Conservation (phyloP, 805 yeast genomes). For the Ascoidea asiatica region DNA sequence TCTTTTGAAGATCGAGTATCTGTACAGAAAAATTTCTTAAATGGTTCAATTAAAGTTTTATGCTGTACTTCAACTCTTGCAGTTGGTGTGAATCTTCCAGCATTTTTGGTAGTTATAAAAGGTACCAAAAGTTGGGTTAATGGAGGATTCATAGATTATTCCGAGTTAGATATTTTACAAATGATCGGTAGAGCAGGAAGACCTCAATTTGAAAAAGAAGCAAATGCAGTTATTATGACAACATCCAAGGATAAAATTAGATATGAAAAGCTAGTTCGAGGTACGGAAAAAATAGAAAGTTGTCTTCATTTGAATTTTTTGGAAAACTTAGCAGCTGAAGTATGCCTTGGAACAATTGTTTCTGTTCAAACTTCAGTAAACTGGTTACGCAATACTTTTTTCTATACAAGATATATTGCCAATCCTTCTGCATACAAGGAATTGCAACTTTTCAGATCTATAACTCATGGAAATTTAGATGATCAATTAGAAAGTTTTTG, state of each 20-base stretch:
- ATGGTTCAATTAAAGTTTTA: conserved; percentile 27
- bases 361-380: conserved; percentile 23
- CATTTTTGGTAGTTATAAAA: conserved; percentile 44
- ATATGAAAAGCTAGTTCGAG: conserved; percentile 29
- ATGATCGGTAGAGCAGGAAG: conserved; percentile 61
- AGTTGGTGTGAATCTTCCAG: conserved; percentile 49
- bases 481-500: conserved; percentile 21
- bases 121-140: conserved; percentile 48
- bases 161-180: conserved; percentile 41
- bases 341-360: conserved; percentile 25
- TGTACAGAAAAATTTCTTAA: conserved; percentile 30
- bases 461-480: conserved; percentile 15
- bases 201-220: conserved; percentile 39
- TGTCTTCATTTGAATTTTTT: conserved; percentile 24
- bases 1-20: conserved; percentile 28
- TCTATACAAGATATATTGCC: conserved; percentile 27
- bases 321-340: conserved; percentile 31
- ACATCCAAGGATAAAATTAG: conserved; percentile 17
- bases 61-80: conserved; percentile 51
- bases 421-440: conserved; percentile 28
- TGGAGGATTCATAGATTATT: conserved; percentile 35
- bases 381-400: conserved; percentile 37
- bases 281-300: conserved; percentile 33
- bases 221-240: conserved; percentile 36
- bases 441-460: conserved; percentile 4